phyloP scores from a whole-genome alignment of 345 rosid species.

The Eucalyptus victrix region DNA sequence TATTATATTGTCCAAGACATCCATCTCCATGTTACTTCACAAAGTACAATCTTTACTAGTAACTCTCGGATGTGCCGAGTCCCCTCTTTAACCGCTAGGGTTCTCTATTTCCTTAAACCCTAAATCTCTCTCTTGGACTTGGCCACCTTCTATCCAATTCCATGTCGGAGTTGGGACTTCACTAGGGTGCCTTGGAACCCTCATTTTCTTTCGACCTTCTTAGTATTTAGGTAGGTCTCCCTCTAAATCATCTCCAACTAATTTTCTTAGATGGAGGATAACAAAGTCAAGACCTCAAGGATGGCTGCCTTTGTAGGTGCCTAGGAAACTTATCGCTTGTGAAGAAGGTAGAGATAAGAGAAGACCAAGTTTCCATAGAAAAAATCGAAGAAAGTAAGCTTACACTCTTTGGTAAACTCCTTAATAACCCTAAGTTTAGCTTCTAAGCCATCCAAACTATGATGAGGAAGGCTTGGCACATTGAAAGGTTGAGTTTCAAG shows the following conservation, averaged over 20 bases:
- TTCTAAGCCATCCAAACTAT: not conserved
- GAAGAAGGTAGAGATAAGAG: not conserved
- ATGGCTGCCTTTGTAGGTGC: not conserved
- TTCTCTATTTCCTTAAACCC: not conserved
- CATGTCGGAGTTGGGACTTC: fast-evolving
- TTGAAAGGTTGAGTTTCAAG: not conserved
- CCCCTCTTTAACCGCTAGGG: not conserved
- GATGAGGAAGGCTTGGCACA: not conserved
- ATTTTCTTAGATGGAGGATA: not conserved
- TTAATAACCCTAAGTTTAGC: not conserved
- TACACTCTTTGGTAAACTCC: not conserved
- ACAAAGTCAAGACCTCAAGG: not conserved
- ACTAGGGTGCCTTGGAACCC: not conserved
- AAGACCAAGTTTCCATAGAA: not conserved
- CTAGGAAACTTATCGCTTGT: not conserved
- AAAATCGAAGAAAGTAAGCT: not conserved
- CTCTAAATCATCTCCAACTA: not conserved
- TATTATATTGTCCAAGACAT: not conserved
- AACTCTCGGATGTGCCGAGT: not conserved
- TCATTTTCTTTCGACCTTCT: not conserved
- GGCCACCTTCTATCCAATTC: not conserved
- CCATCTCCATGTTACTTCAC: not conserved
- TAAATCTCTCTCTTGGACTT: not conserved
- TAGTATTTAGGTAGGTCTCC: not conserved
- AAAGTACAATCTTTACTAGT: not conserved